Base-by-base conservation (phyloP, 2,329 filamentous ascomycete species). In the Colletotrichum eleusines region DNA sequence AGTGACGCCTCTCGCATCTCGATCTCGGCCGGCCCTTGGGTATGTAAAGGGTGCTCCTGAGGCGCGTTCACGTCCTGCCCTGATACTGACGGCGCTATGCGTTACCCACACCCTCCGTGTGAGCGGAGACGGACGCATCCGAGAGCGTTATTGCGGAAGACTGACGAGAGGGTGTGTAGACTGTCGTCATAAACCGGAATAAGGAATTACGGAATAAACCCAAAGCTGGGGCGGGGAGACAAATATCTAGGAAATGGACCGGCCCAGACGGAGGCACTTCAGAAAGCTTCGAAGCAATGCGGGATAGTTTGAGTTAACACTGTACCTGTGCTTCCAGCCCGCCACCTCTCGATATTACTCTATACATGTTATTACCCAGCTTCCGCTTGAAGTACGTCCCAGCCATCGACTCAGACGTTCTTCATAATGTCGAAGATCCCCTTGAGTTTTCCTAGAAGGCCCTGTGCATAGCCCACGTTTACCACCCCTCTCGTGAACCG, bases 401-500 rank as follows among this genome's bases (percentile, higher is more conserved):
- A 5, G 18, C 35, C n/a, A 23, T 8, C 12, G 18, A 14, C 38
- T 73, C 44, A 84, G 76, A 79, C 80, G 73, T 86, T 86, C 74
- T 80, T 79, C 64, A 86, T 63, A 40, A 87, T 80, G 66, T 80
- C 81, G 20, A 76, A 65, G 55, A 87, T 55, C 6, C 82, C 85
- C 62, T 76, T 75, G 26, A 80, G 62, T 79, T 85, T 86, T 28
- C 79, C 80, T 1, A 60, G 71, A 5, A 81, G 69, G 26, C 71
- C 78, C 67, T 83, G 73, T 8, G 85, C 89, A 76, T 92, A 91
- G 12, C 89, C 90, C 20, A 91, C 71, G 69, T 89, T 86, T 14
- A 91, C 85, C 7, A 92, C 84, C 0, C 87, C 89, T 73, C 83
- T 86, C 1, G 87, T 85, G 76, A 92, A 92, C 66, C 86, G 82